Evolutionary conservation across 805 yeast species (phyloP), one percentile per base, ranked within the genome.

Genomic region (Naumovozyma dairenensis): DNA sequence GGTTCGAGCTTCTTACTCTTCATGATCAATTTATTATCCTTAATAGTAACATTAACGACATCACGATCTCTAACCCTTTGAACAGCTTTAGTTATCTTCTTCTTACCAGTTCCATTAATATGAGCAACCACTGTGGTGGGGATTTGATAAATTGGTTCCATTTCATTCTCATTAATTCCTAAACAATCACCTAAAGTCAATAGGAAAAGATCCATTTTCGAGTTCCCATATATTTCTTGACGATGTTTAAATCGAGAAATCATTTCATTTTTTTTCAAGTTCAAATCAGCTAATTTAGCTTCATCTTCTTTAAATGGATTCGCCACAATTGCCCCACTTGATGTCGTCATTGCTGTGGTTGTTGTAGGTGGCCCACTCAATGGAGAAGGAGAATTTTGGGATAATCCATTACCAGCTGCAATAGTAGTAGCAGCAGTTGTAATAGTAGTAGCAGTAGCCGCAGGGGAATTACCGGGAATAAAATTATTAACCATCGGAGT

Each of bases 71-170:
- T 49, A 2, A 42, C 49, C 31, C 53, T 49, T 31, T 53, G 58
- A 5, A 51, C 46, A 5, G 55, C 49, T 28, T 56, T 56, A 4
- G 53, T 43, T 4, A 49, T 16, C 28, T 53, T 53, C 37, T 49
- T 55, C 43, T 55, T 58, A 18, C 60, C 60, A 7, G 57, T 45
- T n/a, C 56, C 52, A 36, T 58, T 58, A 12, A 50, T 43, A 16
- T 41, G 42, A 26, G 56, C 61, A 15, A 53, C 39, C 6, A 50
- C 32, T 18, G 40, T 34, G 16, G 44, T 52, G 5, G 60, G 49
- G 17, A 42, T 36, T 14, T 37, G 33, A 13, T 32, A 22, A 13
- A 54, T 40, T 10, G 41, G 32, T 22, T 49, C 59, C 21, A 46
- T 42, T n/a, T 47, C 44, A 13, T 45, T 48, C 40, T 52, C 60